These are phyloP conservation scores for Coprinopsis strossmayeri DNA, from an alignment of 768 basidiomycete species.

Conservation along the genomic window DNA sequence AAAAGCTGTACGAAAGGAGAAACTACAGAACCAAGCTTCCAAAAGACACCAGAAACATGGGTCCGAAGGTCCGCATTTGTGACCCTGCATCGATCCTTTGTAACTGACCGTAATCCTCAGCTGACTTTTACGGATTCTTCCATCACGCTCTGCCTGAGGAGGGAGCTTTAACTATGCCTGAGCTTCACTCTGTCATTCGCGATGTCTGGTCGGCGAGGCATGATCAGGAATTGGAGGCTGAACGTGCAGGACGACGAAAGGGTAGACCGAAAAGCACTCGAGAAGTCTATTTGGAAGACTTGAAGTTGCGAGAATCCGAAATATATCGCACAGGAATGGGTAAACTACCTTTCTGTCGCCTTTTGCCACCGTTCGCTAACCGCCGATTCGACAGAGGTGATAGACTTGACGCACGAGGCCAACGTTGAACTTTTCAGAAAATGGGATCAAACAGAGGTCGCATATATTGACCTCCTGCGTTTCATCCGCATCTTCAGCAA, in stretches of 20 bases:
- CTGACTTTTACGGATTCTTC: constrained; percentile 71
- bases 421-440: constrained; percentile 66
- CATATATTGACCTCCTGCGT: constrained; percentile 64
- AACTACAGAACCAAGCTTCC: constrained; percentile 47
- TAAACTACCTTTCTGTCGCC: constrained; percentile 19
- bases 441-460: constrained; percentile 75
- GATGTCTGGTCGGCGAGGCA: constrained; percentile 72
- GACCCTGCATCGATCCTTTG: constrained; percentile 2
- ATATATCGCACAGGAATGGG: constrained; percentile 78
- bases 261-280: constrained; percentile 70
- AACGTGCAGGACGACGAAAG: constrained; percentile 55
- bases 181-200: constrained; percentile 57
- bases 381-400: constrained; percentile 49
- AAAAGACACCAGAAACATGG: constrained; percentile 55
- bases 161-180: constrained; percentile 50
- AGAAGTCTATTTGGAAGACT: constrained; percentile 63
- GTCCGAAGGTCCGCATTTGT: constrained; percentile 28
- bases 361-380: no score
- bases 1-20: constrained; percentile 60
- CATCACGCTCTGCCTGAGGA: constrained; percentile 62
- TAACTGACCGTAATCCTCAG: constrained; percentile 29
- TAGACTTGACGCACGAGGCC: constrained; percentile 67
- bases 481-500: constrained; percentile 70
- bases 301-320: constrained; percentile 62
- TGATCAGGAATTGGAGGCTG: constrained; percentile 57